These are phyloP conservation scores for Trichoderma endophyticum DNA, from an alignment of 2,329 filamentous ascomycete genomes.

Conservation along the genomic window DNA sequence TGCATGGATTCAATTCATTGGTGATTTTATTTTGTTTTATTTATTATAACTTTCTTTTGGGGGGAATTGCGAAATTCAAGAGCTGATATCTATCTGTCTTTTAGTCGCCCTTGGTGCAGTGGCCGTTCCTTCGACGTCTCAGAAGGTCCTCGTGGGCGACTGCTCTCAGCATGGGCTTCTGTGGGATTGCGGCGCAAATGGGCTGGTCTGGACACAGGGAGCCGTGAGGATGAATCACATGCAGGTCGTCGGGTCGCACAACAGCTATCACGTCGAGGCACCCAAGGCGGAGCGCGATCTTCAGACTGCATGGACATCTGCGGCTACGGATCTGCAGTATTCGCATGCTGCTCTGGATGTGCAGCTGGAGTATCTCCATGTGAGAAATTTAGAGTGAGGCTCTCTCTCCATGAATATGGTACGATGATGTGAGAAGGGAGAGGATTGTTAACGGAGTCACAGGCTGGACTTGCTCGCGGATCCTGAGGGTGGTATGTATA, in stretches of 20 bases:
- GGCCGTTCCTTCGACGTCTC: neutral
- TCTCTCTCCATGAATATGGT: neutral
- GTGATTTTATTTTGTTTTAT: neutral
- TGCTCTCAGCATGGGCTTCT: neutral
- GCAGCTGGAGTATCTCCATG: slow-evolving; percentile 44
- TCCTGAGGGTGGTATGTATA: slow-evolving; percentile 46
- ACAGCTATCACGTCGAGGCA: slow-evolving; percentile 49
- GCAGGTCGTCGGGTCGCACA: slow-evolving; percentile 50
- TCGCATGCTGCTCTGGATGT: slow-evolving; percentile 43
- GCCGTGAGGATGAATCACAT: slow-evolving; percentile 49
- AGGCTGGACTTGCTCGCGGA: slow-evolving; percentile 47
- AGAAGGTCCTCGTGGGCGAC: neutral
- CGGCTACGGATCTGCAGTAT: slow-evolving; percentile 44
- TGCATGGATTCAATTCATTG: neutral
- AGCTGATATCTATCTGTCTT: neutral
- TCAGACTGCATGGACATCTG: slow-evolving; percentile 38
- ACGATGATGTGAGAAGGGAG: neutral
- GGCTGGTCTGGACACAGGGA: slow-evolving; percentile 21
- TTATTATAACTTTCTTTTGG: neutral
- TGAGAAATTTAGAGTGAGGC: slow-evolving; percentile 43
- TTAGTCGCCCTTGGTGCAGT: neutral
- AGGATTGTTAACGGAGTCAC: neutral
- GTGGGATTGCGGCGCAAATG: neutral
- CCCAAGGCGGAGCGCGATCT: slow-evolving; percentile 38
- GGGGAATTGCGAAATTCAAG: neutral